Conservation (phyloP, 106 monocot genomes). For the Posidonia australis region DNA sequence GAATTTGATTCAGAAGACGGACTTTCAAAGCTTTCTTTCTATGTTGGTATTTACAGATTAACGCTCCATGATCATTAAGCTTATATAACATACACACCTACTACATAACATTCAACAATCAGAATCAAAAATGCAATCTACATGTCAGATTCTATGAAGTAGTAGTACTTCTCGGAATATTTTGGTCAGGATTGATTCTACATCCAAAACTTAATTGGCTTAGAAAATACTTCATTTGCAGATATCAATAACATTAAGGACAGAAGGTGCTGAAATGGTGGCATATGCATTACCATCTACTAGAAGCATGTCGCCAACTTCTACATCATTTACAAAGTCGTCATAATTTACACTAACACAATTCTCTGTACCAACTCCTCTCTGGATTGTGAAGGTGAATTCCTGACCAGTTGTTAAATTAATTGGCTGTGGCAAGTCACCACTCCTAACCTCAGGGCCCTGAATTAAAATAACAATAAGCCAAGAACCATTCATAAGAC, state of each 20-base stretch:
- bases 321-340: constrained; percentile 95
- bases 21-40: no score
- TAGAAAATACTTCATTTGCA: background rate
- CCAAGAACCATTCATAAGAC: background rate
- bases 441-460: constrained; percentile 99
- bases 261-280: background rate
- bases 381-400: constrained; percentile 89
- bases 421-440: constrained; percentile 91
- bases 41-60: no score
- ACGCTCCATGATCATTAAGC: no score
- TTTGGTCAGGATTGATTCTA: no score
- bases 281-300: constrained; percentile 58
- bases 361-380: constrained; percentile 82
- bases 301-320: constrained; percentile 91
- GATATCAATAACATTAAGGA: background rate
- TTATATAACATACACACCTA: no score
- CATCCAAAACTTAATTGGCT: background rate
- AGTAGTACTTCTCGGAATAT: no score
- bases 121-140: no score
- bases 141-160: no score
- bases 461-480: constrained; percentile 11
- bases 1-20: no score
- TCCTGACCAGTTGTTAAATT: constrained; percentile 51
- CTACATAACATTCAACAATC: no score
- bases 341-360: constrained; percentile 99